A percentile compares a stretch with the other conserved stretches of the same genome.
These are phyloP conservation scores for Hypholoma sublateritium DNA, from an alignment of 768 basidiomycete species.

Conservation along the genomic window DNA sequence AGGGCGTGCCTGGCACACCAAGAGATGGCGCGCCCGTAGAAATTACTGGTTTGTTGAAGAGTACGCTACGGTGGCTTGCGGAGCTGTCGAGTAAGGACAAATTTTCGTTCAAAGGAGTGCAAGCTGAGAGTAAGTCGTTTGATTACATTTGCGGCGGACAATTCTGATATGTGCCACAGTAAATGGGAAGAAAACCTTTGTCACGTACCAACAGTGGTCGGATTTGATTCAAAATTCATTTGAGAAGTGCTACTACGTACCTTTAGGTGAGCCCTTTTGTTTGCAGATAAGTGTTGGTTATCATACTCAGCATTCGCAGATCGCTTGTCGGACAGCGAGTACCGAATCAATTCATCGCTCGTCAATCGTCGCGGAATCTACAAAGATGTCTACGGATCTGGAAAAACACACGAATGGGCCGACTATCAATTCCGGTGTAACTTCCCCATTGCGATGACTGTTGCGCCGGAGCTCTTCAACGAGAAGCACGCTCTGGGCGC, in stretches of 20 bases:
- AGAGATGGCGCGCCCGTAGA: constrained; percentile 96
- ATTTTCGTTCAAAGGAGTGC: constrained; percentile 91
- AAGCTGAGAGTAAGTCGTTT: constrained; percentile 64
- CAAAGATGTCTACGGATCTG: constrained; percentile 96
- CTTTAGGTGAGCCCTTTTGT: constrained; percentile 54
- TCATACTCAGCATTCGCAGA: constrained; percentile 39
- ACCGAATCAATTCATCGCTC: constrained; percentile 66
- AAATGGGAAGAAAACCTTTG: constrained; percentile 59
- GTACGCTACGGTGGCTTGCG: constrained; percentile 87
- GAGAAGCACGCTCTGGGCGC: constrained; percentile 77
- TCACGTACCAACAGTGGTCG: constrained; percentile 92
- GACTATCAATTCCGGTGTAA: constrained; percentile 96
- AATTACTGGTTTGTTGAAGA: constrained; percentile 91
- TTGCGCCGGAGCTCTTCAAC: constrained; percentile 94
- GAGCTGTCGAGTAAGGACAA: constrained; percentile 58
- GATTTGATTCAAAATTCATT: constrained; percentile 83
- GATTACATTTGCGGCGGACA: background rate
- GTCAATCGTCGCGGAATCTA: constrained; percentile 94
- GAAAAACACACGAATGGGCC: constrained; percentile 86
- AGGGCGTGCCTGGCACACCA: constrained; percentile 94
- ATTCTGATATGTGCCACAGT: constrained; percentile 43
- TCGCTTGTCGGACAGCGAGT: constrained; percentile 65
- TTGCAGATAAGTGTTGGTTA: background rate
- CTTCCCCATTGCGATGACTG: constrained; percentile 95
- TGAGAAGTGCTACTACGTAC: constrained; percentile 90